A percentile compares a stretch with the other conserved stretches of the same genome.
Conservation (phyloP, 1,284 basidiomycete species). For the Apiotrichum mycotoxinovorans region DNA sequence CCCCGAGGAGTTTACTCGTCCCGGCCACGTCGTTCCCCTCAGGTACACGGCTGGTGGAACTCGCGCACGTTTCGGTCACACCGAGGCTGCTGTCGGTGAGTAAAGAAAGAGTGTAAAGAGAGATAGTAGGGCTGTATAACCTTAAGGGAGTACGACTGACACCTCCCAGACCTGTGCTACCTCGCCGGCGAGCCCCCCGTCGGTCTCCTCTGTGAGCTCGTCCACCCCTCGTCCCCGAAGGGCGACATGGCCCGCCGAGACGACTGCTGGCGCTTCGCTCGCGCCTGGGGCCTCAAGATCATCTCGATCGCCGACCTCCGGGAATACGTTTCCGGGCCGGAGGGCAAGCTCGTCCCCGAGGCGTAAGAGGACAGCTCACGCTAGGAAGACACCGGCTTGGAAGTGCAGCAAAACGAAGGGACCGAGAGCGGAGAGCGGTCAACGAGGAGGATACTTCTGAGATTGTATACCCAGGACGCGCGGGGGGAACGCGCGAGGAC, state of each 20-base stretch:
- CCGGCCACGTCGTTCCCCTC: slow-evolving; percentile 93
- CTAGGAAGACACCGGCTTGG: background rate
- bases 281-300: slow-evolving; percentile 84
- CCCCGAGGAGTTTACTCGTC: slow-evolving; percentile 79
- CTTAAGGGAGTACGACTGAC: no score
- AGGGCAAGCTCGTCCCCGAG: slow-evolving; percentile 14
- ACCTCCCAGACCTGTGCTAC: slow-evolving; percentile 77
- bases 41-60: slow-evolving; percentile 83
- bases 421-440: background rate
- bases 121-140: no score
- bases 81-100: slow-evolving; percentile 74
- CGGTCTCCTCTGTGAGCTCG: slow-evolving; percentile 90
- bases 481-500: no score
- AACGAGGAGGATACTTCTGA: background rate
- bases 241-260: slow-evolving; percentile 96
- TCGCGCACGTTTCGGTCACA: slow-evolving; percentile 82
- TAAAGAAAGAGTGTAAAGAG: slow-evolving; percentile 14
- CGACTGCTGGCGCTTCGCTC: slow-evolving; percentile 88
- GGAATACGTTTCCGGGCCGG: slow-evolving; percentile 38
- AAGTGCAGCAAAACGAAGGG: background rate
- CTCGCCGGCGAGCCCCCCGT: slow-evolving; percentile 72
- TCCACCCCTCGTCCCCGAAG: slow-evolving; percentile 78
- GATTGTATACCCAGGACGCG: background rate
- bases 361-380: background rate
- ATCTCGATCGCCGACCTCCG: slow-evolving; percentile 76